Conservation (phyloP, 2,329 filamentous ascomycete species). For the Endothia cerciana region DNA sequence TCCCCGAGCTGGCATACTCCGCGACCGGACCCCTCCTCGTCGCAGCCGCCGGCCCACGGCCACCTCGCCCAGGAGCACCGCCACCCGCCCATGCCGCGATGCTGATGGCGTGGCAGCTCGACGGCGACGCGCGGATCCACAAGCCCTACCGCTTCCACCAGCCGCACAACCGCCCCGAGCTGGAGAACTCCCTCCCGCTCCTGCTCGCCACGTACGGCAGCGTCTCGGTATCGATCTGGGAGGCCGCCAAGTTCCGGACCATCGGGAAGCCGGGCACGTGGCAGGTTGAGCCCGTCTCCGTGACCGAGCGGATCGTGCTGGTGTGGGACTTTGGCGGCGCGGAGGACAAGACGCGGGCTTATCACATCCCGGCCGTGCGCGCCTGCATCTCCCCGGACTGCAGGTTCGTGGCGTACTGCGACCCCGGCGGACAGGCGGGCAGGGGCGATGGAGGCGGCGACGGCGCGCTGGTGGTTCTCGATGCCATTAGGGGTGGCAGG, state of each 20-base stretch:
- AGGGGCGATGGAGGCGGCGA: conserved; percentile 35
- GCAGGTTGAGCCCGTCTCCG: conserved; percentile 40
- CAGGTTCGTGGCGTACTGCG: conserved; percentile 46
- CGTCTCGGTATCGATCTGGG: conserved; percentile 46
- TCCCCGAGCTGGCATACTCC: conserved; percentile 46
- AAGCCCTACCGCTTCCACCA: conserved; percentile 42
- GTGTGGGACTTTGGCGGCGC: conserved; percentile 44
- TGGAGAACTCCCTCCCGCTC: conserved; percentile 45
- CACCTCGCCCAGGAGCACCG: conserved; percentile 42
- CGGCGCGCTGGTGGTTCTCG: conserved; percentile 43
- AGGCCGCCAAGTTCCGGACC: conserved; percentile 43
- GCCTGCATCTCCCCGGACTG: conserved; percentile 47
- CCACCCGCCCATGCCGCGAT: conserved; percentile 44
- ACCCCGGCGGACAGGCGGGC: conserved; percentile 40
- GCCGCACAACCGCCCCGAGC: conserved; percentile 40
- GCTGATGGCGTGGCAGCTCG: conserved; percentile 45
- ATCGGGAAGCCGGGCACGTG: conserved; percentile 38
- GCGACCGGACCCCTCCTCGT: conserved; percentile 44
- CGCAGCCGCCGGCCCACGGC: conserved; percentile 44
- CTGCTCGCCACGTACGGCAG: conserved; percentile 44
- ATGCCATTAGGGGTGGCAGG: conserved; percentile 40
- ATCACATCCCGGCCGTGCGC: conserved; percentile 44
- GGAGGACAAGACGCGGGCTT: conserved; percentile 42
- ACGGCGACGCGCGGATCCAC: conserved; percentile 26
- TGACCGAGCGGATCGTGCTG: conserved; percentile 42